Evolutionary conservation across 2,329 filamentous ascomycete species (phyloP), one percentile per base, ranked within the genome.

Genomic region (Cladophialophora carrionii): DNA sequence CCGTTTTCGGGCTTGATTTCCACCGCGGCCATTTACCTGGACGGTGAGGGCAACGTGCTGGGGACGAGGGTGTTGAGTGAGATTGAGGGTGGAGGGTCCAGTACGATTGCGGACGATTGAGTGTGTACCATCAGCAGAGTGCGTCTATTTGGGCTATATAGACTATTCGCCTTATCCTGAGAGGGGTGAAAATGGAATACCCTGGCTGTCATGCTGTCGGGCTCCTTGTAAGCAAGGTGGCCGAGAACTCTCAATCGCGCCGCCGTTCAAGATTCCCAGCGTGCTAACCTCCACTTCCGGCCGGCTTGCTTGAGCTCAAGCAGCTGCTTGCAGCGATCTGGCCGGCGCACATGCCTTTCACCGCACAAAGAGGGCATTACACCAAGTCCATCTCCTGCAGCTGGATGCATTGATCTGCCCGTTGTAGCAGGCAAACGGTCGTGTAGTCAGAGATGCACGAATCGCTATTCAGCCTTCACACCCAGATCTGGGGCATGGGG

Each of bases 21-120:
- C 5, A 74, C 80, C 1, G 79, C 79, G 26, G 78, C 81, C 59
- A 80, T 86, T 62, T 84, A 81, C 71, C 74, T 80, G n/a, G 81
- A 81, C 69, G 74, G 74, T 0, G 74, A 70, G 0, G 83, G 83
- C 6, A 74, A 75, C 53, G 83, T 86, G 4, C 76, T 83, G 8
- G 79, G 79, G 57, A 83, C 84, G 24, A 79, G 81, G 72, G 76
- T 86, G 22, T 73, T 86, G 57, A 82, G 82, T 51, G 84, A 86
- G 73, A 77, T 79, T 4, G 77, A 80, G 68, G 84, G 81, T 3
- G 84, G 84, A 6, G 84, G 83, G 1, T 80, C 76, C 1, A 84
- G 82, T 62, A 83, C 79, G 3, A 81, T 86, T 70, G 81, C 78
- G 54, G 78, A 80, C 49, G 67, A 68, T 49, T 62, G 37, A 60